Base-by-base conservation (phyloP, 208 protist genomes). In the Trypanosoma cruzi region DNA sequence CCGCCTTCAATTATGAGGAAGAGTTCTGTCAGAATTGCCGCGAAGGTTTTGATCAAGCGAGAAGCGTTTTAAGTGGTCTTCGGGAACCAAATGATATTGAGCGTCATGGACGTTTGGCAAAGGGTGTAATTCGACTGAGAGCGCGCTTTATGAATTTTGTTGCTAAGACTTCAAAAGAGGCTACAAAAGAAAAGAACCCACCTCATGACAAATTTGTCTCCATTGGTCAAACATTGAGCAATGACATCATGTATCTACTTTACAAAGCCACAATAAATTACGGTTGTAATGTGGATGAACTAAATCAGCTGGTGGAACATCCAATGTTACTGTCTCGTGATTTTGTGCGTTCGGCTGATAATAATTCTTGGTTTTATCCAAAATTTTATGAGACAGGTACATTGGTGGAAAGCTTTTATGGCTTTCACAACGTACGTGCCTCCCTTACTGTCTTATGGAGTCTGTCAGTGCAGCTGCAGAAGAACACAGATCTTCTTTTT, bases 361-460 rank as follows among this genome's bases (percentile, higher is more conserved):
- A 22, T n/a, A 13, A 66, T 3, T 53, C 50, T 6, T 96, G 91
- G 91, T 94, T 93, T 79, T 94, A 90, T 67, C 91, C 91, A 8
- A 79, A 40, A 13, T 80, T 88, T 61, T 76, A 84, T 36, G 50
- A 80, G 22, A 59, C 60, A 18, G 88, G 88, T 13, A 61, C 70
- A 7, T 37, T 86, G 0, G 73, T 80, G 16, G 77, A 83, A 29
- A 79, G 81, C 36, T 85, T 88, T 50, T 82, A 86, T 65, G 78
- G 81, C 31, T 86, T 93, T 67, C 58, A 71, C 31, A 66, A 72
- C 44, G 64, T 73, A 18, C 57, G 63, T 6, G 90, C 81, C 3
- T 85, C 75, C 7, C 79, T 92, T 54, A 58, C 22, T 36, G 81
- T 96, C 40, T 81, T 79, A 40, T 96, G 90, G 90, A 93, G 84